phyloP scores from a whole-genome alignment of 2,329 filamentous ascomycete genomes.

The Cladophialophora exuberans region DNA sequence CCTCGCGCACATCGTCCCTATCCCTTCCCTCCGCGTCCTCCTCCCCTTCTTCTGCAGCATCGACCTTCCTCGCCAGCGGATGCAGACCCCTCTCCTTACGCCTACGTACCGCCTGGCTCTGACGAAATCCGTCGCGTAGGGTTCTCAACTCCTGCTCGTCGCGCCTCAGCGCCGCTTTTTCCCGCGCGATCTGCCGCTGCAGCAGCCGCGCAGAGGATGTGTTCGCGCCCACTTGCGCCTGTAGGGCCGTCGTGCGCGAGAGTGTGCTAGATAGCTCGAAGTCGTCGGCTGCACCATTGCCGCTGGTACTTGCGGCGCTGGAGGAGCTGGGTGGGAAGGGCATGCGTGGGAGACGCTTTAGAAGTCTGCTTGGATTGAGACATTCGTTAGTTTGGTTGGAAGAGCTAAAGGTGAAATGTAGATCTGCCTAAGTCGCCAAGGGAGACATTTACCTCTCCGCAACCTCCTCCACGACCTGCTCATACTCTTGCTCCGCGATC shows the following conservation, averaged over 20 bases:
- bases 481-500: conserved; percentile 25
- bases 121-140: conserved; percentile 48
- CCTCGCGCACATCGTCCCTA: background rate
- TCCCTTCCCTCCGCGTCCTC: conserved; percentile 38
- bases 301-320: background rate
- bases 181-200: conserved; percentile 46
- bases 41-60: conserved; percentile 28
- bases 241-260: conserved; percentile 37
- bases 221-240: conserved; percentile 44
- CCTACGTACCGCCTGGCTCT: conserved; percentile 43
- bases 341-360: conserved; percentile 48
- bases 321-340: conserved; percentile 45
- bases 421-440: background rate
- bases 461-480: conserved; percentile 22
- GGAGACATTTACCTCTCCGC: conserved; percentile 18
- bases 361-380: conserved; percentile 18
- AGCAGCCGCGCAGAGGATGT: conserved; percentile 45
- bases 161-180: conserved; percentile 45
- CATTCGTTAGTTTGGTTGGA: background rate
- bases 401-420: background rate
- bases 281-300: conserved; percentile 38
- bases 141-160: conserved; percentile 46
- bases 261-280: conserved; percentile 50
- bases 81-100: conserved; percentile 37
- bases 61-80: conserved; percentile 36